These are phyloP conservation scores for Epichloe aotearoae DNA, from an alignment of 2,329 filamentous ascomycete genomes.

Conservation along the genomic window DNA sequence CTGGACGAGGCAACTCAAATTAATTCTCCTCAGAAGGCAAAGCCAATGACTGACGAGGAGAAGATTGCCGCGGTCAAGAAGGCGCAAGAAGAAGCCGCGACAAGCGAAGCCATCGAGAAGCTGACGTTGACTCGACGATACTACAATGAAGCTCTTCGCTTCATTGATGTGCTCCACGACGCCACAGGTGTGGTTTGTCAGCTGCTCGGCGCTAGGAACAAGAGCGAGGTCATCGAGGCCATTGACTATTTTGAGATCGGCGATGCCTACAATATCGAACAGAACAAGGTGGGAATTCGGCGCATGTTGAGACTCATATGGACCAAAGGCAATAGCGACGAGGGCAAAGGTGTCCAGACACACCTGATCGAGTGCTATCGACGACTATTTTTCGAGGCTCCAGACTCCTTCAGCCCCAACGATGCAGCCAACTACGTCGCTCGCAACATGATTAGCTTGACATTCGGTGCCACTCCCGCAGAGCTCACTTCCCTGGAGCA, in stretches of 20 bases:
- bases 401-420: constrained; percentile 73
- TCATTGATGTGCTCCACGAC: constrained; percentile 81
- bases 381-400: constrained; percentile 89
- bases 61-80: constrained; percentile 61
- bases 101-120: constrained; percentile 76
- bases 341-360: constrained; percentile 93
- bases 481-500: constrained; percentile 94
- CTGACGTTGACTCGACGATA: constrained; percentile 80
- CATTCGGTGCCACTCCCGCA: constrained; percentile 86
- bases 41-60: constrained; percentile 65
- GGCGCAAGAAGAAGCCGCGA: constrained; percentile 75
- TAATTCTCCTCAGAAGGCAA: constrained; percentile 53
- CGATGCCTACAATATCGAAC: constrained; percentile 91
- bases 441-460: constrained; percentile 97
- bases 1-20: constrained; percentile 82
- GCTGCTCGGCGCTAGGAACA: constrained; percentile 85
- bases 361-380: constrained; percentile 97
- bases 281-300: constrained; percentile 81
- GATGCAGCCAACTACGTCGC: constrained; percentile 93
- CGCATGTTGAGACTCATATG: constrained; percentile 95
- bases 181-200: constrained; percentile 73
- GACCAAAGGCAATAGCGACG: constrained; percentile 98
- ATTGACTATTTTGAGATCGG: constrained; percentile 97
- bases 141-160: constrained; percentile 83
- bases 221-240: constrained; percentile 95